Evolutionary conservation across 495 filamentous ascomycete species (phyloP).

Genomic region (Bryoglossum gracile): DNA sequence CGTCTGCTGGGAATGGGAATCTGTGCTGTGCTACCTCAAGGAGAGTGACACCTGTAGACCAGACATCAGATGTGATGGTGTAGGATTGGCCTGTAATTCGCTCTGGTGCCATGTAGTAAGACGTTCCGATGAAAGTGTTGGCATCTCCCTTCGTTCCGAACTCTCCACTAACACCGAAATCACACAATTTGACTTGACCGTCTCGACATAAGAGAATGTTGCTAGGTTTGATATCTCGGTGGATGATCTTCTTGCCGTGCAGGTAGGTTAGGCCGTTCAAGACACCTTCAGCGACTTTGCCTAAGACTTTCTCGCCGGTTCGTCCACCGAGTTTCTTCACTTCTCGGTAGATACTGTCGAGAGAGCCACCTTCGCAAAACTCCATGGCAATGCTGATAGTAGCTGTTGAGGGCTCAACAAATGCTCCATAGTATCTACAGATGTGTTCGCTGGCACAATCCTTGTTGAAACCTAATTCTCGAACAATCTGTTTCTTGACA

Average conservation of each 20-base stretch:
- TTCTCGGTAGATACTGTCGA: conserved; percentile 94
- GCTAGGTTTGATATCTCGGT: conserved; percentile 97
- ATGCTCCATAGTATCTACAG: conserved; percentile 94
- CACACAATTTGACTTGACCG: conserved; percentile 94
- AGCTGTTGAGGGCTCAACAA: conserved; percentile 83
- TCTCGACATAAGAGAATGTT: conserved; percentile 92
- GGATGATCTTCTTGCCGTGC: conserved; percentile 94
- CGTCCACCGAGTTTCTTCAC: conserved; percentile 91
- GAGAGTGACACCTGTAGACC: conserved; percentile 92
- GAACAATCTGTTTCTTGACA: conserved; percentile 94
- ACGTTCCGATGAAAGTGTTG: conserved; percentile 97
- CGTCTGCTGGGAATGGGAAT: conserved; percentile 95
- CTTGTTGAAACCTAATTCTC: conserved; percentile 95
- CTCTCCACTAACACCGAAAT: conserved; percentile 95
- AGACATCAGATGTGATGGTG: conserved; percentile 97
- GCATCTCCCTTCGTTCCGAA: conserved; percentile 98
- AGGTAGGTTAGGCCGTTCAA: conserved; percentile 92
- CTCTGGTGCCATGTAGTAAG: conserved; percentile 98
- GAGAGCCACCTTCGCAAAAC: conserved; percentile 92
- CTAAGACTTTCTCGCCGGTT: conserved; percentile 96
- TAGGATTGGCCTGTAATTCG: conserved; percentile 95
- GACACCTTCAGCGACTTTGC: conserved; percentile 94
- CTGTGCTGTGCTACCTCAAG: conserved; percentile 96
- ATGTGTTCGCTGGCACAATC: conserved; percentile 90
- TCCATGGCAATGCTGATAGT: conserved; percentile 99